These are phyloP conservation scores for Arxiozyma telluris DNA, from an alignment of 1,139 yeast genomes.

Conservation along the genomic window DNA sequence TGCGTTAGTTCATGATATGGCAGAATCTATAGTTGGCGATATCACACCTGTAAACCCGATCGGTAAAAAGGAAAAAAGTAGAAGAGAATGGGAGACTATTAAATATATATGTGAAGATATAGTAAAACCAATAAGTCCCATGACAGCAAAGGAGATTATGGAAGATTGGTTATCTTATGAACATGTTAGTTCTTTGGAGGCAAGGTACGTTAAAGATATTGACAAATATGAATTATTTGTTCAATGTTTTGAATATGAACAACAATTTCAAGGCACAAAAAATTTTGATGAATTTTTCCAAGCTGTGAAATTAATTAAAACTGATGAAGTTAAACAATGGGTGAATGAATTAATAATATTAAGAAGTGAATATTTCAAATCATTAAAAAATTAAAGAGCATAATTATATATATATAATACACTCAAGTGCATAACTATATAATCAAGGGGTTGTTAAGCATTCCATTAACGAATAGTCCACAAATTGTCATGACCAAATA, in stretches of 20 bases:
- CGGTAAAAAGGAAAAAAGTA: constrained; percentile 63
- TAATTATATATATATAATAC: background rate
- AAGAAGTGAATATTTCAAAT: constrained; percentile 37
- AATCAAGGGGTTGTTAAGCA: too few relatives aligned
- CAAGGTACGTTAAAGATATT: constrained; percentile 85
- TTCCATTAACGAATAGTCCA: constrained; percentile 22
- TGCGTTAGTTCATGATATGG: constrained; percentile 88
- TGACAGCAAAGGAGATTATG: constrained; percentile 57
- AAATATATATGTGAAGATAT: constrained; percentile 49
- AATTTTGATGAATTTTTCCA: constrained; percentile 63
- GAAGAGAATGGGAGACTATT: constrained; percentile 73
- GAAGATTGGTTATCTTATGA: constrained; percentile 90
- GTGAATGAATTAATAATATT: constrained; percentile 57
- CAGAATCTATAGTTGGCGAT: constrained; percentile 91
- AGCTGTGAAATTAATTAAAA: constrained; percentile 57
- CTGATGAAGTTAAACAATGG: constrained; percentile 64
- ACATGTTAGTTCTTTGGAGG: constrained; percentile 70
- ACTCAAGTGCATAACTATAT: background rate
- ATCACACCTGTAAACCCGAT: constrained; percentile 80
- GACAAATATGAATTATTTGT: constrained; percentile 90
- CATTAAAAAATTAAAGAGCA: constrained; percentile 5
- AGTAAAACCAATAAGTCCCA: constrained; percentile 53
- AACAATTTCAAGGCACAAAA: constrained; percentile 45
- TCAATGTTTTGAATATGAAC: constrained; percentile 89
- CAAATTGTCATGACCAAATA: constrained; percentile 84